These are phyloP conservation scores for Pythium vanterpoolii DNA, from an alignment of 352 stramenopile genomes.

Conservation along the genomic window DNA sequence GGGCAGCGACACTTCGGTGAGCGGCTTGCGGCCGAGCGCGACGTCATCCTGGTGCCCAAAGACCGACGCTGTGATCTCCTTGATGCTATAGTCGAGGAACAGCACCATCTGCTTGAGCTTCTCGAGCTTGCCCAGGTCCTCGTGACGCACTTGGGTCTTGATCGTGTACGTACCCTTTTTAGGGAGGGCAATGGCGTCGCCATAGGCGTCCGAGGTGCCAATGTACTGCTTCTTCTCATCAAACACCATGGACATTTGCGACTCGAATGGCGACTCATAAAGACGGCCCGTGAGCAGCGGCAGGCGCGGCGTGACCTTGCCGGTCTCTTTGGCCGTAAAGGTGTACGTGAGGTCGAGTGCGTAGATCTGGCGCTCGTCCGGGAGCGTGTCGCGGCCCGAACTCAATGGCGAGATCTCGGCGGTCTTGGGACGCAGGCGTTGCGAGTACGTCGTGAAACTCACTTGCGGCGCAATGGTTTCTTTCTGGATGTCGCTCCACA, in stretches of 20 bases:
- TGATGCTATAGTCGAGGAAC: conserved; percentile 68
- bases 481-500: conserved; percentile 67
- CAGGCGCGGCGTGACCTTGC: conserved; percentile 79
- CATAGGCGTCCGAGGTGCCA: conserved; percentile 82
- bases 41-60: conserved; percentile 69
- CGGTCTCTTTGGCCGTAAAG: conserved; percentile 82
- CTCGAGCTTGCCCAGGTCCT: conserved; percentile 79
- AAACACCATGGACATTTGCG: conserved; percentile 92
- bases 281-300: conserved; percentile 71
- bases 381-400: conserved; percentile 77
- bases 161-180: conserved; percentile 88
- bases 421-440: conserved; percentile 75
- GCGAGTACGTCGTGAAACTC: conserved; percentile 81
- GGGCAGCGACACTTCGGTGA: conserved; percentile 45
- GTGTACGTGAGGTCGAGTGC: conserved; percentile 89
- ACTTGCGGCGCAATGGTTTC: conserved; percentile 75
- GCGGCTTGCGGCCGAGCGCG: conserved; percentile 49
- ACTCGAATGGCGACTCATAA: conserved; percentile 93
- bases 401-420: conserved; percentile 77
- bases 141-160: conserved; percentile 73
- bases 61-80: conserved; percentile 59
- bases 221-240: conserved; percentile 93
- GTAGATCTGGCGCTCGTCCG: conserved; percentile 86
- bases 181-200: conserved; percentile 59
- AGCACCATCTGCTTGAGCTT: conserved; percentile 80